These are phyloP conservation scores for Penicillium robsamsonii DNA, from an alignment of 495 filamentous ascomycete species.

Conservation along the genomic window DNA sequence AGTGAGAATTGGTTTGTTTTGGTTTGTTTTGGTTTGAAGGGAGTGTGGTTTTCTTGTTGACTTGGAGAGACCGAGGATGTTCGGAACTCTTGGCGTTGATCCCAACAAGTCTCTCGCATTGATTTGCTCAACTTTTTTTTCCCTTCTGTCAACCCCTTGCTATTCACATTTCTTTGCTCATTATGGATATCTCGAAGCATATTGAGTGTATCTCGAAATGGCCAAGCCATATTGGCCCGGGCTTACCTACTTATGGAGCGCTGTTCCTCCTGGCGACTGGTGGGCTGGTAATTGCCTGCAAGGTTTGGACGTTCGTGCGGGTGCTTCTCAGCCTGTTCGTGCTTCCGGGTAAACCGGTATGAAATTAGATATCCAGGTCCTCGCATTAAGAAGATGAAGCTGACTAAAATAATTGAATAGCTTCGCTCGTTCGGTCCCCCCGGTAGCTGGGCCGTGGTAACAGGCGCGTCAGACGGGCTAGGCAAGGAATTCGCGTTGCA, in stretches of 20 bases:
- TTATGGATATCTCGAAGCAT: conserved; percentile 42
- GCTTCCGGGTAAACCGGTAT: conserved; percentile 62
- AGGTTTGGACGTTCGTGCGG: conserved; percentile 59
- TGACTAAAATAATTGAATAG: conserved; percentile 42
- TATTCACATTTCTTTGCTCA: conserved; percentile 8
- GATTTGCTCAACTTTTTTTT: conserved; percentile 20
- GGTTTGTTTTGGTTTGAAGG: conserved; percentile 2
- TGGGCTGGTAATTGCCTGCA: conserved; percentile 54
- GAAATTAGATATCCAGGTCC: conserved; percentile 16
- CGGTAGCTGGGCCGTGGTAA: conserved; percentile 92
- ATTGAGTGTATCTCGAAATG: conserved; percentile 35
- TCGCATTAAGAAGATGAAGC: conserved; percentile 9
- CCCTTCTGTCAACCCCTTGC: conserved; percentile 13
- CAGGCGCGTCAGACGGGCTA: conserved; percentile 93
- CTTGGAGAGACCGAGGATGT: conserved; percentile 23
- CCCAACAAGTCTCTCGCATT: conserved; percentile 27
- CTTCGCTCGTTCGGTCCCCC: conserved; percentile 86
- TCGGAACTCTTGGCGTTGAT: conserved; percentile 31
- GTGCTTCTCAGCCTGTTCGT: conserved; percentile 75
- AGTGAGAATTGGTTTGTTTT: not conserved
- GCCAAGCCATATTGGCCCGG: conserved; percentile 37
- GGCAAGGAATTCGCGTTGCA: conserved; percentile 95
- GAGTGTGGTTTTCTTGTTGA: conserved; percentile 3
- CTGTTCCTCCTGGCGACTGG: conserved; percentile 52
- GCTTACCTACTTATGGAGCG: conserved; percentile 39